A percentile compares a stretch with the other conserved stretches of the same genome.
phyloP scores from a whole-genome alignment of 139 green algal genomes.

The Volvox reticuliferus region DNA sequence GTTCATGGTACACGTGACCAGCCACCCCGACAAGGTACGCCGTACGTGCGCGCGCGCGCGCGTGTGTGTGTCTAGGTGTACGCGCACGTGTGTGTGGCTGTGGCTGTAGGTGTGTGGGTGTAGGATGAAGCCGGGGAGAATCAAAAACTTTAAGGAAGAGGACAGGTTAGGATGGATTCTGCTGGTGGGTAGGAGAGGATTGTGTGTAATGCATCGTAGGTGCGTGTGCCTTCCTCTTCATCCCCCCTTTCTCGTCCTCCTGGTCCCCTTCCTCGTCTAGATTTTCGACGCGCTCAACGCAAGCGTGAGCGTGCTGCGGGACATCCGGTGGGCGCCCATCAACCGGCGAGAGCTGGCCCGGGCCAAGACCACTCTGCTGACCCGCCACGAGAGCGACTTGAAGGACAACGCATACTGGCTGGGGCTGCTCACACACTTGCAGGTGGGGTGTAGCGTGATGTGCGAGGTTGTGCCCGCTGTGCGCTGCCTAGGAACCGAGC shows the following conservation, averaged over 20 bases:
- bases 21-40: conserved; percentile 84
- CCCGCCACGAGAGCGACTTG: conserved; percentile 95
- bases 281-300: conserved; percentile 95
- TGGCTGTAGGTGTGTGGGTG: no score
- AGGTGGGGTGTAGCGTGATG: conserved; percentile 52
- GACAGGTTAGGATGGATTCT: no score
- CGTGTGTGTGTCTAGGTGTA: not conserved
- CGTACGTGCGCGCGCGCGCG: no score
- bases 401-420: conserved; percentile 97
- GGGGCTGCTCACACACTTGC: conserved; percentile 94
- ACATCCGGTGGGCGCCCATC: conserved; percentile 61
- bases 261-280: no score
- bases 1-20: conserved; percentile 94
- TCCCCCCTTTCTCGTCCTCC: not conserved
- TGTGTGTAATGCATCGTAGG: no score
- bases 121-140: no score
- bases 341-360: conserved; percentile 55
- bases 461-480: no score
- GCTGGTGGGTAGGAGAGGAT: no score
- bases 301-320: conserved; percentile 82
- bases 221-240: no score
- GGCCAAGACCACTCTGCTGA: conserved; percentile 89
- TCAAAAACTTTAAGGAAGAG: no score
- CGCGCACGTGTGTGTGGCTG: no score
- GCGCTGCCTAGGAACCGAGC: no score